phyloP scores from a whole-genome alignment of 2,329 filamentous ascomycete genomes.

The Ceratocystis eucalypticola region DNA sequence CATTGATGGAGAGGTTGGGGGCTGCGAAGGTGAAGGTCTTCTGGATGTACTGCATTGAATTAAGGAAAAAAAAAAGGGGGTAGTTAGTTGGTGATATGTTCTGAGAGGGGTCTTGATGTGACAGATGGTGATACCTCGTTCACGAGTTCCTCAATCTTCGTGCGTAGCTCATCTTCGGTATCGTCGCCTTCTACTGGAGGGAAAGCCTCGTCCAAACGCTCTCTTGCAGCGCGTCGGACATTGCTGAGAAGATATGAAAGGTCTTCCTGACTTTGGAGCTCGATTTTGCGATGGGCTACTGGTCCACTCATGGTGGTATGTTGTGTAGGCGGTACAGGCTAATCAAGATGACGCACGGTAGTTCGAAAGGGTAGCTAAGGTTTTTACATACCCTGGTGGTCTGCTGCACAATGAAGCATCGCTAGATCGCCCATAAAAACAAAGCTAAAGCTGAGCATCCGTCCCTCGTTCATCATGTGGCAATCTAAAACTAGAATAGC shows the following conservation, averaged over 20 bases:
- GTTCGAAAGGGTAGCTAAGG: neutral
- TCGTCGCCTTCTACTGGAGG: constrained; percentile 40
- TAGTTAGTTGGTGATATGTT: neutral
- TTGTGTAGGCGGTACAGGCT: neutral
- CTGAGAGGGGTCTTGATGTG: neutral
- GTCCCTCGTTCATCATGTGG: too few species aligned
- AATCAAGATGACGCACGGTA: neutral
- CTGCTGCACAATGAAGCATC: neutral
- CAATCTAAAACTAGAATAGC: neutral
- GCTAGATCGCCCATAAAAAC: neutral
- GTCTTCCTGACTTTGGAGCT: constrained; percentile 65
- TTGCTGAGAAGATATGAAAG: constrained; percentile 56
- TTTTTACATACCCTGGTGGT: neutral
- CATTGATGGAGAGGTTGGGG: constrained; percentile 51
- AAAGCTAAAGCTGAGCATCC: neutral
- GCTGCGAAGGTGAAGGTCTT: constrained; percentile 45
- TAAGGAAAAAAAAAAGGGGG: neutral
- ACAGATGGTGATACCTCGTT: constrained; percentile 35
- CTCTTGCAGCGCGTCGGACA: constrained; percentile 52
- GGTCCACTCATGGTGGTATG: constrained; percentile 27
- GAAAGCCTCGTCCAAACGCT: constrained; percentile 54
- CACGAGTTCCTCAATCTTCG: constrained; percentile 45
- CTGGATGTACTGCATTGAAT: constrained; percentile 40
- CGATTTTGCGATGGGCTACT: constrained; percentile 55
- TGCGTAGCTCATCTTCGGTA: constrained; percentile 43